Base-by-base conservation (phyloP, 495 filamentous ascomycete species). In the Penicillium macrosclerotiorum region DNA sequence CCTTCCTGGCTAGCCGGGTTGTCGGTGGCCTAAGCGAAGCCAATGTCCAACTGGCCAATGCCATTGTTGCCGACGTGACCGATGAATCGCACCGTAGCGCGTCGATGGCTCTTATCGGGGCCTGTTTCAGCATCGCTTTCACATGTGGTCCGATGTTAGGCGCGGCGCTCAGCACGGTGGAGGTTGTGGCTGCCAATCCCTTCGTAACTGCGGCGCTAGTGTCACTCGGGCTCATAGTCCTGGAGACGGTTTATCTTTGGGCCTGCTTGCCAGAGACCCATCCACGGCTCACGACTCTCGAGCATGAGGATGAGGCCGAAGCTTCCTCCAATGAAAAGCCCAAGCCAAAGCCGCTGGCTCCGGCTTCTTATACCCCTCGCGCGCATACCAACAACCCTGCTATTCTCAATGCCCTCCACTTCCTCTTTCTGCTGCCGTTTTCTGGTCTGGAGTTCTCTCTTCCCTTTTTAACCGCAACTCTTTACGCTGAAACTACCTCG, bases 61-160 rank as follows among this genome's bases (percentile, higher is more conserved):
- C 94, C 30, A 99, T 99, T 57, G 93, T 94, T 8, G 94, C 93
- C 6, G 93, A 99, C 67, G 87, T 99, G 46, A 93, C 87, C 44
- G 89, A 93, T 55, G 82, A 87, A 40, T 76, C 78, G 34, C 84
- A 81, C 44, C 79, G 93, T 18, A 89, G 90, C 1, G 82, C 87
- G 12, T 95, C 94, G 22, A 96, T 99, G 85, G 93, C 93, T 11
- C 75, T 97, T 30, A 90, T 99, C 11, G 93, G 93, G 25, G 92
- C 84, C 27, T 97, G 94, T 68, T 99, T 99, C 73, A 91, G 86
- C 38, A 87, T 99, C 53, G 91, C 93, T 9, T 99, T 99, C 62
- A 97, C 94, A 1, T 94, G 93, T 57, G 93, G 93, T 0, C 93
- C 93, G 0, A 87, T 90, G 20, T 74, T 99, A 40, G 93, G 93